Evolutionary conservation across 768 basidiomycete species (phyloP).

Genomic region (Dioszegia hungarica): DNA sequence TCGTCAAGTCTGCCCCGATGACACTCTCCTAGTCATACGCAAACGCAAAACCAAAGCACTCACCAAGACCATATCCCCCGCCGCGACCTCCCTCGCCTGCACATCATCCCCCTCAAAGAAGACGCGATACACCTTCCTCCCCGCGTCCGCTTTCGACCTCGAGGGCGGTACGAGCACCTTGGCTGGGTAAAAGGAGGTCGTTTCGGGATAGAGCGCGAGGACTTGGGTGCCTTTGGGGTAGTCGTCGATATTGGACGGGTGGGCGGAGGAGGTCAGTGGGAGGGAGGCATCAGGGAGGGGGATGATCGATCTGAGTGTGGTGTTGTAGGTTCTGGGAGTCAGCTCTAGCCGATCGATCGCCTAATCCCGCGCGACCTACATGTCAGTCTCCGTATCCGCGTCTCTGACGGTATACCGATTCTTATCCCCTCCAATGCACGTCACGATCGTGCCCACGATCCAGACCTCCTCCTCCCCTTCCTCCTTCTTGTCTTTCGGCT

Average conservation of each 20-base stretch:
- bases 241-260: conserved; percentile 46
- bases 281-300: conserved; percentile 50
- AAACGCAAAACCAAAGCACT: no score
- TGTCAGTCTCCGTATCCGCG: conserved; percentile 43
- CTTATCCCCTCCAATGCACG: conserved; percentile 46
- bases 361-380: conserved; percentile 9
- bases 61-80: conserved; percentile 39
- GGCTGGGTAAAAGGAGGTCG: conserved; percentile 52
- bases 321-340: conserved; percentile 42
- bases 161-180: conserved; percentile 37
- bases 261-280: conserved; percentile 32
- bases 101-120: conserved; percentile 46
- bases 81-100: conserved; percentile 25
- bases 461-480: conserved; percentile 41
- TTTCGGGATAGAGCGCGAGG: conserved; percentile 52
- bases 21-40: no score
- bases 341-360: neutral
- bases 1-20: no score
- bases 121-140: conserved; percentile 30
- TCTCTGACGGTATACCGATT: conserved; percentile 51
- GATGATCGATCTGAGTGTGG: conserved; percentile 50
- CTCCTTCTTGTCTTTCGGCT: conserved; percentile 20
- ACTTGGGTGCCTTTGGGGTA: conserved; percentile 43
- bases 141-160: conserved; percentile 21
- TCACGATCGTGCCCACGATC: conserved; percentile 50